phyloP scores from a whole-genome alignment of 2,329 filamentous ascomycete species.

The Trichoderma cornu-damae region DNA sequence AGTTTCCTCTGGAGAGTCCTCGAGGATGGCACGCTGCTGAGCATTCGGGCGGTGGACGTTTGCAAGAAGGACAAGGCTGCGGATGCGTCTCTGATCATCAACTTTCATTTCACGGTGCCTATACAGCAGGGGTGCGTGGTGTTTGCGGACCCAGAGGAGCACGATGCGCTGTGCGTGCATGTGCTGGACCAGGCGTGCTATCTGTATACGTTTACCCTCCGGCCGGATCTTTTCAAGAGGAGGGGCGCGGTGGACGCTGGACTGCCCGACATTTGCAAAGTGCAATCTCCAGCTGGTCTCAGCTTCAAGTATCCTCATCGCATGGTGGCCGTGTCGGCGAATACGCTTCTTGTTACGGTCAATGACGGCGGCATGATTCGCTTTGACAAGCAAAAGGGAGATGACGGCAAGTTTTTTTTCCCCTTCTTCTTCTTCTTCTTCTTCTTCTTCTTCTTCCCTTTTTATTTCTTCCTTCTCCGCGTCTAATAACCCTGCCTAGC shows the following conservation, averaged over 20 bases:
- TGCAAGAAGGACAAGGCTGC: constrained; percentile 59
- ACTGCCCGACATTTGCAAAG: constrained; percentile 71
- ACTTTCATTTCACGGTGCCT: constrained; percentile 68
- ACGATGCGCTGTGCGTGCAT: constrained; percentile 73
- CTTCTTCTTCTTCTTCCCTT: too few species aligned
- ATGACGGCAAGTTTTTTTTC: constrained; percentile 46
- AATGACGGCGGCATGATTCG: constrained; percentile 72
- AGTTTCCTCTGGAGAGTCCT: constrained; percentile 89
- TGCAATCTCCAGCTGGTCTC: constrained; percentile 66
- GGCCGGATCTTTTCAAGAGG: constrained; percentile 74
- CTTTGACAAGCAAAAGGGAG: constrained; percentile 55
- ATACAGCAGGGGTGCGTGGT: constrained; percentile 76
- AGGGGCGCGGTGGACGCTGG: constrained; percentile 65
- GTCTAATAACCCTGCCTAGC: constrained; percentile 22
- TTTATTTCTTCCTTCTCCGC: not conserved
- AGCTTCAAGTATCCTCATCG: constrained; percentile 75
- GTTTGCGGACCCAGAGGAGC: constrained; percentile 72
- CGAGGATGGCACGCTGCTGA: constrained; percentile 72
- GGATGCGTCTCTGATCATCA: constrained; percentile 70
- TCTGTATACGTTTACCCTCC: constrained; percentile 77
- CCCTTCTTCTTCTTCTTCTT: too few species aligned
- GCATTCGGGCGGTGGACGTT: constrained; percentile 77
- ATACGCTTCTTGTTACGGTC: constrained; percentile 74
- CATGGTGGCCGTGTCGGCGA: constrained; percentile 65
- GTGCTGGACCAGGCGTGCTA: constrained; percentile 73